Evolutionary conservation across 2,329 filamentous ascomycete species (phyloP), one percentile per base, ranked within the genome.

Genomic region (Penicillium digitatum): DNA sequence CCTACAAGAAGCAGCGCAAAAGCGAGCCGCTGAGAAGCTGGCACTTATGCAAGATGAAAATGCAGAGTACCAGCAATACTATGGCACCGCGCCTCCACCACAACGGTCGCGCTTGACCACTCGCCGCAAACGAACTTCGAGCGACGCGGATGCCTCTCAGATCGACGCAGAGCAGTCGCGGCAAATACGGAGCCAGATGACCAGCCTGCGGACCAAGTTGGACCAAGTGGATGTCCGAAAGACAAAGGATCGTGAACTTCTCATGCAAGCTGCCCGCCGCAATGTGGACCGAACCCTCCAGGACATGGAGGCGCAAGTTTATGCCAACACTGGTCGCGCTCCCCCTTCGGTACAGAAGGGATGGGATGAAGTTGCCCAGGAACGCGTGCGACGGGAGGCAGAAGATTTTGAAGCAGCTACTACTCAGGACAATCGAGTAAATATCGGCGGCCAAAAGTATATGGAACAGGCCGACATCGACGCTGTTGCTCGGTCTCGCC

Each of bases 1-100:
- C 58, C 79, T 96, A 1, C 90, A 96, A 68, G 90, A 95, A 66
- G 87, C 88, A 6, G 93, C 93, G 0, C 90, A 94, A 66, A 91
- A 87, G 66, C 82, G 94, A 52, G 92, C 93, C 0, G 86, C 92
- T 54, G 89, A 95, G 70, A 85, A 91, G 34, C 78, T 96, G 24
- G 84, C 89, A 5, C 93, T 87, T 68, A 84, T 96, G 56, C 85
- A 93, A 38, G 82, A 88, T 54, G 87, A 92, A 55, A 75, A 81
- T 48, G 80, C 84, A 58, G 83, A 85, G 2, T 88, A 87, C 61
- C 83, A 89, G 39, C 85, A 88, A 43, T 91, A 95, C 70, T 96
- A 95, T 67, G 87, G 87, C 29, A 82, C 78, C 62, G 72, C 75
- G 26, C 83, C 62, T 29, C 66, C 73, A 72, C 77, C 63, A 62